Conservation (phyloP, 768 basidiomycete genomes). For the Coprinellus micaceus region DNA sequence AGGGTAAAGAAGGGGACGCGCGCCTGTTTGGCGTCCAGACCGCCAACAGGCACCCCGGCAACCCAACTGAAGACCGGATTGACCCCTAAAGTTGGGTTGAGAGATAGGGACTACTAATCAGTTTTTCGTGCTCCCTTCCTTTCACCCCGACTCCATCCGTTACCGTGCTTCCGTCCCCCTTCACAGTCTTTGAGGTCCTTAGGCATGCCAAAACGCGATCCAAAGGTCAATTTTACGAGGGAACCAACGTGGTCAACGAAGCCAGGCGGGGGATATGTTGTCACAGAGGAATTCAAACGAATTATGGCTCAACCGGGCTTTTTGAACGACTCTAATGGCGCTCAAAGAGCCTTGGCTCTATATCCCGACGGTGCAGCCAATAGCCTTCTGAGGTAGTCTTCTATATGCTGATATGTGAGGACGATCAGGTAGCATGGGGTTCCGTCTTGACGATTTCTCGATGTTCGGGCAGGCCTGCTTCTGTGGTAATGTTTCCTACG, state of each 20-base stretch:
- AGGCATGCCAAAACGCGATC: not conserved
- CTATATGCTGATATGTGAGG: no score
- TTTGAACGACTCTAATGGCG: not conserved
- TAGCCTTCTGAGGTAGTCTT: not conserved
- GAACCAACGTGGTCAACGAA: not conserved
- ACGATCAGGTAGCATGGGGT: slow-evolving; percentile 21
- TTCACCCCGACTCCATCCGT: no score
- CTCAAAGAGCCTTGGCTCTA: not conserved
- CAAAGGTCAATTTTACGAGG: not conserved
- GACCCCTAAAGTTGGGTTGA: no score
- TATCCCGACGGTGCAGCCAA: not conserved
- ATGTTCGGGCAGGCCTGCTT: slow-evolving; percentile 26
- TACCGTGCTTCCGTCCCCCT: no score
- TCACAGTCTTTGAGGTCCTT: no score
- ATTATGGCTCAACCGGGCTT: not conserved
- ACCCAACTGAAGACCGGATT: no score
- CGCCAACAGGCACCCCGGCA: no score
- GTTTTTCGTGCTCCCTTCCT: no score
- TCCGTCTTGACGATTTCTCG: slow-evolving; percentile 24
- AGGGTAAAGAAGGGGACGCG: no score
- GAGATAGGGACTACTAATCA: no score
- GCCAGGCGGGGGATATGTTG: not conserved
- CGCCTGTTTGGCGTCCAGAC: no score
- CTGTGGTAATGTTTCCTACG: slow-evolving; percentile 19
- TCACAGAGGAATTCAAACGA: not conserved